Evolutionary conservation across 2,329 filamentous ascomycete species (phyloP), one percentile per base, ranked within the genome.

Genomic region (Fusarium paranaense): DNA sequence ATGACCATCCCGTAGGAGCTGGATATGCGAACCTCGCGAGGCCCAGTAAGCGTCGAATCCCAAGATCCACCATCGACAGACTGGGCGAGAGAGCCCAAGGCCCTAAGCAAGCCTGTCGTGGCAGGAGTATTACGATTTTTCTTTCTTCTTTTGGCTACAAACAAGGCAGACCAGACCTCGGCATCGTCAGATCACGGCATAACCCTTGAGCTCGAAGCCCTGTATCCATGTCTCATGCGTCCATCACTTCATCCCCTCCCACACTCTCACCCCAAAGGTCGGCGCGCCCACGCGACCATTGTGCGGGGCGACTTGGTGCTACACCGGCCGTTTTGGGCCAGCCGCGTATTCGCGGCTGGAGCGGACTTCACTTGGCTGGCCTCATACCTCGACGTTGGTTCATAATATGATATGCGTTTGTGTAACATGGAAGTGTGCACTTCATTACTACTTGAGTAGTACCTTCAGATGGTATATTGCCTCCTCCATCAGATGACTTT

Each of bases 301-400:
- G 59, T 74, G 72, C 62, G 66, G 72, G 69, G 69, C 62, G 42
- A 35, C 37, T 64, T 70, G 63, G 63, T 72, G 56, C 33, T 63
- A 63, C 67, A 65, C 68, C 61, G 62, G 33, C 72, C 70, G 22
- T 52, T 74, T 67, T 58, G 62, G 66, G 72, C 33, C 56, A 61
- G 62, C 52, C 69, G 62, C 56, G 45, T 30, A 59, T 67, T 59
- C 22, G 72, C 72, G 66, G 69, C 45, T 73, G 42, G 52, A 47
- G 66, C 72, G 72, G 72, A 56, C 33, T 56, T 61, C 52, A 63
- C 33, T 72, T 67, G 62, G 56, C 47, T 72, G 72, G 72, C 66
- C 66, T 74, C 69, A 75, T 38, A 57, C 45, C 38, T 50, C 35
- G 22, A 42, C 16, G 9, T 54, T 54, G 30, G 20, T 42, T 61